Evolutionary conservation across 108 stramenopile species (phyloP).

Genomic region (Nitzschia sp.): DNA sequence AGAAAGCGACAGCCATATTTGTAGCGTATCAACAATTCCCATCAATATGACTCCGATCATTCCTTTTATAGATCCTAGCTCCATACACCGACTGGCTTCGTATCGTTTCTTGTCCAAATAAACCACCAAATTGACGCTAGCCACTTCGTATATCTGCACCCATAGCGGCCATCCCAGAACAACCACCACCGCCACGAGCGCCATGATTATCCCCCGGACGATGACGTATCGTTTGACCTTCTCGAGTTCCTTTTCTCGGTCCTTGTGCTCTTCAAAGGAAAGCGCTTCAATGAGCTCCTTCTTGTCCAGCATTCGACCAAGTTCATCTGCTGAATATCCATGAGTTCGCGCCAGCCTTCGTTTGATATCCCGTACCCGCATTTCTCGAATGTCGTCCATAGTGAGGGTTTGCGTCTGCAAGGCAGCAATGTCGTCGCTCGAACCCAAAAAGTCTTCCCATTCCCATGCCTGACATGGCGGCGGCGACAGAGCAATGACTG

Average conservation of each 20-base stretch:
- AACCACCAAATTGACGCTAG: conserved; percentile 77
- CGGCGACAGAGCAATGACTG: neutral
- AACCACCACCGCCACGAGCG: conserved; percentile 53
- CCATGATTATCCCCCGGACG: conserved; percentile 42
- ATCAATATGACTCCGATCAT: conserved; percentile 66
- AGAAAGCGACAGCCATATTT: conserved; percentile 74
- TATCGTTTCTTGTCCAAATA: conserved; percentile 75
- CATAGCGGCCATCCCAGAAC: conserved; percentile 74
- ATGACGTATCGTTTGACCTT: conserved; percentile 52
- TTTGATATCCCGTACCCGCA: conserved; percentile 85
- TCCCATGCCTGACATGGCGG: conserved; percentile 22
- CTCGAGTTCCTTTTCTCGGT: conserved; percentile 50
- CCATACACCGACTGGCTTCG: conserved; percentile 65
- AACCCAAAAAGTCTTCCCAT: conserved; percentile 31
- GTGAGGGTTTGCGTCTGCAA: conserved; percentile 47
- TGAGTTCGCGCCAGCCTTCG: conserved; percentile 73
- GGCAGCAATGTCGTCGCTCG: conserved; percentile 3
- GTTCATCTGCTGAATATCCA: conserved; percentile 78
- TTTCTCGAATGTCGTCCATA: conserved; percentile 67
- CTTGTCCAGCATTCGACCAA: conserved; percentile 86
- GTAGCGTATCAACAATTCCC: conserved; percentile 61
- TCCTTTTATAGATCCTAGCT: conserved; percentile 55
- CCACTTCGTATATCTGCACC: conserved; percentile 59
- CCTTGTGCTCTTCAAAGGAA: conserved; percentile 81
- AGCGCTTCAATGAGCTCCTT: conserved; percentile 82